A percentile compares a stretch with the other conserved stretches of the same genome.
These are phyloP conservation scores for Pseudogymnoascus sp. DNA, from an alignment of 2,329 filamentous ascomycete genomes.

Conservation along the genomic window DNA sequence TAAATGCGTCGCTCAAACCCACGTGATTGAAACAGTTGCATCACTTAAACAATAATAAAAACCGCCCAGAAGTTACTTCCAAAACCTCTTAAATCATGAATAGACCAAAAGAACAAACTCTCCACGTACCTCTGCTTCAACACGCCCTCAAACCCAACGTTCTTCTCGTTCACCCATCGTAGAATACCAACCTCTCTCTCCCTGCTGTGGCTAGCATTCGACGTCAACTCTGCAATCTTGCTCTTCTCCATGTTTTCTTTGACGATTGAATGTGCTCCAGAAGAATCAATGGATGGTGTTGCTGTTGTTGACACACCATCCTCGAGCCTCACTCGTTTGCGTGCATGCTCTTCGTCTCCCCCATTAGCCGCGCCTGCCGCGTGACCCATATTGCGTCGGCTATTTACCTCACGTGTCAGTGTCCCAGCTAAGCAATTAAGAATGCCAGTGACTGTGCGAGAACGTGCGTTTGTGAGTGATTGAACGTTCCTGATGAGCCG, in stretches of 20 bases:
- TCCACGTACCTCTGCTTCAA: conserved; percentile 55
- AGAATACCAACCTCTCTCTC: conserved; percentile 49
- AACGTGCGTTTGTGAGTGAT: conserved; percentile 7
- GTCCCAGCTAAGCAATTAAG: neutral
- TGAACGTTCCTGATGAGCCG: neutral
- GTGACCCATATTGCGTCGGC: neutral
- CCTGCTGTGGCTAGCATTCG: conserved; percentile 8
- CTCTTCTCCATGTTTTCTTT: conserved; percentile 8
- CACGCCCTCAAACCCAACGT: conserved; percentile 53
- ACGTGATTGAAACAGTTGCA: neutral
- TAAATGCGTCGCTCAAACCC: neutral
- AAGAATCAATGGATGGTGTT: neutral
- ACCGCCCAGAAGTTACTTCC: neutral
- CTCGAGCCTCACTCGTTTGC: conserved; percentile 14
- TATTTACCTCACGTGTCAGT: neutral
- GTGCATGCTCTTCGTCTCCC: conserved; percentile 11
- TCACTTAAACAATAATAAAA: neutral
- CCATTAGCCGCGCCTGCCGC: neutral
- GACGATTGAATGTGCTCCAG: neutral
- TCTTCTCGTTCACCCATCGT: conserved; percentile 50
- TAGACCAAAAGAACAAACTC: neutral
- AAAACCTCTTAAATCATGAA: neutral
- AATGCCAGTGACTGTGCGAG: conserved; percentile 1
- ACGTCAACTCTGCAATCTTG: neutral
- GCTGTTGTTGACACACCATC: conserved; percentile 2